A percentile compares a stretch with the other conserved stretches of the same genome.
phyloP scores from a whole-genome alignment of 768 basidiomycete species.

The Leucocoprinus birnbaumii region DNA sequence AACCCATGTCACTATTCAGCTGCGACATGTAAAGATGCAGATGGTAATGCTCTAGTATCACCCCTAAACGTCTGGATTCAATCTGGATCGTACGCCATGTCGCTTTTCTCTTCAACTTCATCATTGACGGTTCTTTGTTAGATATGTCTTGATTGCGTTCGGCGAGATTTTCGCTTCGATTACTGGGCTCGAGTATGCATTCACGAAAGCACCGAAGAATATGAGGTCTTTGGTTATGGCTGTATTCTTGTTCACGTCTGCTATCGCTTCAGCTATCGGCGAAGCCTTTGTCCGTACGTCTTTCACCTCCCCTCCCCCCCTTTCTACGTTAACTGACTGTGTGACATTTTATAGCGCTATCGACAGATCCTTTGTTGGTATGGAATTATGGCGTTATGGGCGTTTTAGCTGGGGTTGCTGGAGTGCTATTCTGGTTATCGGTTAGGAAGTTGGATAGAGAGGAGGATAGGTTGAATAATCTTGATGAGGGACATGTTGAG shows the following conservation, averaged over 20 bases:
- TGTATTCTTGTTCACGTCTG: slow-evolving; percentile 55
- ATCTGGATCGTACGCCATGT: slow-evolving; percentile 46
- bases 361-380: slow-evolving; percentile 67
- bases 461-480: slow-evolving; percentile 63
- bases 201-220: slow-evolving; percentile 82
- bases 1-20: slow-evolving; percentile 9
- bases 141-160: slow-evolving; percentile 64
- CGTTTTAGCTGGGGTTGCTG: slow-evolving; percentile 49
- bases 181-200: slow-evolving; percentile 83
- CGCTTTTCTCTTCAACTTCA: background rate
- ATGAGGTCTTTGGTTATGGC: slow-evolving; percentile 88
- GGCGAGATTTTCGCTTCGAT: slow-evolving; percentile 81
- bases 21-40: slow-evolving; percentile 3
- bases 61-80: slow-evolving; percentile 78
- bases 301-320: too few relatives aligned
- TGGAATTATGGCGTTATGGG: slow-evolving; percentile 72
- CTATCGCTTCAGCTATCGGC: slow-evolving; percentile 49
- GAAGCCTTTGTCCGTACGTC: slow-evolving; percentile 71
- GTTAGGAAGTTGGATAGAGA: slow-evolving; percentile 51
- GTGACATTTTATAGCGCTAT: too few relatives aligned
- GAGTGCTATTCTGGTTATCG: slow-evolving; percentile 52
- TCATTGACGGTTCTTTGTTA: slow-evolving; percentile 15
- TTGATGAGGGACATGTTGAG: slow-evolving; percentile 14
- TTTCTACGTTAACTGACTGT: too few relatives aligned
- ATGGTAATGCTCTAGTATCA: slow-evolving; percentile 32